Conservation (phyloP, 139 green algal genomes). For the Zygnema circumcarinatum region DNA sequence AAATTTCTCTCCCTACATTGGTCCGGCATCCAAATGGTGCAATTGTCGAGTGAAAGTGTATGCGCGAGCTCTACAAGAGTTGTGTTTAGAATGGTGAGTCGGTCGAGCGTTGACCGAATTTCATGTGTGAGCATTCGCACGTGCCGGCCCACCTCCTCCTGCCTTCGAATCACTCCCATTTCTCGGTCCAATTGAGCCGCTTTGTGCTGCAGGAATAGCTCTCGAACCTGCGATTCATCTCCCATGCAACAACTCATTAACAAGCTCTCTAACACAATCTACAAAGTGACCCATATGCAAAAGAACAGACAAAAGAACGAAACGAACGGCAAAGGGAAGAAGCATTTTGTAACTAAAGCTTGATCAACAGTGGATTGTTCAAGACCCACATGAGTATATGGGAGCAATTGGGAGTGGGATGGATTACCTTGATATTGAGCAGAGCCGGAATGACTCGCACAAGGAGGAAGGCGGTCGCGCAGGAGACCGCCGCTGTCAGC, state of each 20-base stretch:
- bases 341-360: neutral
- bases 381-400: no score
- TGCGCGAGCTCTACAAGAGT: conserved; percentile 39
- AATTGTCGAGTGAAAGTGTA: conserved; percentile 42
- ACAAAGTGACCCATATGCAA: neutral
- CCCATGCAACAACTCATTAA: neutral
- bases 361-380: no score
- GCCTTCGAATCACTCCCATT: conserved; percentile 21
- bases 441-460: conserved; percentile 43
- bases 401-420: neutral
- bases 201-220: conserved; percentile 54
- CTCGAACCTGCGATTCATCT: conserved; percentile 23
- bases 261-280: neutral
- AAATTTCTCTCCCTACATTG: neutral
- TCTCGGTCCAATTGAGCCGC: conserved; percentile 44
- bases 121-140: conserved; percentile 55
- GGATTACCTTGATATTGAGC: conserved; percentile 45
- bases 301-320: neutral
- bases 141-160: conserved; percentile 47
- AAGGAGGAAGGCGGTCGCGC: conserved; percentile 46
- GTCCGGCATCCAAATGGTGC: conserved; percentile 51
- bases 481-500: conserved; percentile 27
- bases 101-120: conserved; percentile 43
- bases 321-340: neutral
- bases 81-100: conserved; percentile 51